Evolutionary conservation across 1,284 basidiomycete genomes (phyloP), one percentile per base, ranked within the genome.

Genomic region (Ganoderma lucidum): DNA sequence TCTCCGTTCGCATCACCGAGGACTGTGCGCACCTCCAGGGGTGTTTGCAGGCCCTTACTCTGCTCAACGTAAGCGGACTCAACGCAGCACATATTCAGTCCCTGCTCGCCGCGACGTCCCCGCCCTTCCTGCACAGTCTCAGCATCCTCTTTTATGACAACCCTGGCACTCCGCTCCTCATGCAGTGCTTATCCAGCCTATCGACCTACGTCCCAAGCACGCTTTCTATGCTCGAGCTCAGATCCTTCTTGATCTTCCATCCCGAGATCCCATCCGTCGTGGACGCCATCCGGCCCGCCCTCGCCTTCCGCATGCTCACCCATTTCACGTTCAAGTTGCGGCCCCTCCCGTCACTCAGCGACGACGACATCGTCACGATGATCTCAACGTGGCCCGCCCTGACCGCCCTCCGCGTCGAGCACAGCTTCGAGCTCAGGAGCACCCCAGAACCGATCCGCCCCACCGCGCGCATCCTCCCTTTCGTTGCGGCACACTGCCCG

Each of bases 251-350:
- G 9, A 0, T 2, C 28, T 42, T 15, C n/a, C 9, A 3, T 0
- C 28, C n/a, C 58, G 12, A 3, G 5, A 1, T 39, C 60, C 3
- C 3, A 17, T 42, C 39, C 23, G 17, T 15, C 19, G 19, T 62
- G n/a, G 60, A 62, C 17, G 14, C 23, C 23, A 17, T 62, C 37
- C 39, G 42, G 60, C 60, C 41, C 39, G 60, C 60, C 41, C 41
- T 45, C 41, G 41, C 28, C n/a, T n/a, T 62, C 8, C 60, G 28
- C 10, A 17, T 41, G 9, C 60, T 62, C 60, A 14, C 14, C 12
- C 2, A 3, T 23, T 41, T 62, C 60, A 28, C 32, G 1, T 12
- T 35, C 37, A 60, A 17, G 39, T 41, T 62, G 23, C 4, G n/a
- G 2, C 41, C 60, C 3, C 28, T 42, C n/a, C 37, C 39, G 6